phyloP scores from a whole-genome alignment of 805 yeast species.

The Starmerella geochares region DNA sequence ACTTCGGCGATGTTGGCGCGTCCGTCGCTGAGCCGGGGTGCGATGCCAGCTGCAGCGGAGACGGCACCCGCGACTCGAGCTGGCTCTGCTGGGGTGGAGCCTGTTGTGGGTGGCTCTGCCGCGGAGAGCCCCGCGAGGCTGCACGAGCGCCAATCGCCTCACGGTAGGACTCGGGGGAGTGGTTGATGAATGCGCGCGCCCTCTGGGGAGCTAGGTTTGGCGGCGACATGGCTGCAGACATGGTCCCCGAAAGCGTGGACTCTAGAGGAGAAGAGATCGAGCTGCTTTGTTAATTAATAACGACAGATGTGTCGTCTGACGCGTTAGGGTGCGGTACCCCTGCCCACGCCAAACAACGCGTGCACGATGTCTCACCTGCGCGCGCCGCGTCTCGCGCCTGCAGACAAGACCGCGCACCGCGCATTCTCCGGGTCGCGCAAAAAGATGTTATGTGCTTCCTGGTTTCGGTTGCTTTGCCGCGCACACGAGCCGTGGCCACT shows the following conservation, averaged over 20 bases:
- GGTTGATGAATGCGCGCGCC: constrained; percentile 69
- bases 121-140: background rate
- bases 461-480: no score
- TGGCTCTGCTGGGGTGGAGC: background rate
- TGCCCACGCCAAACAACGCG: constrained; percentile 5
- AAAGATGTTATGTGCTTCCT: no score
- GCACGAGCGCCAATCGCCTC: constrained; percentile 3
- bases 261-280: constrained; percentile 5
- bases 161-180: constrained; percentile 82
- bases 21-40: background rate
- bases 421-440: no score
- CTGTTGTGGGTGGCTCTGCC: background rate
- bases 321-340: constrained; percentile 7
- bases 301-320: constrained; percentile 2
- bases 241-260: constrained; percentile 4
- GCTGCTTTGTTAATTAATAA: background rate
- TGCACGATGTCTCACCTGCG: background rate
- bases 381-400: no score
- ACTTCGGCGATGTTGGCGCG: no score
- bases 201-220: constrained; percentile 5
- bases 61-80: background rate
- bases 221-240: constrained; percentile 10
- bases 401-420: no score
- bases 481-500: no score
- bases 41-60: background rate